phyloP scores from a whole-genome alignment of 169 alveolate genomes.

The Eimeria sp. region DNA sequence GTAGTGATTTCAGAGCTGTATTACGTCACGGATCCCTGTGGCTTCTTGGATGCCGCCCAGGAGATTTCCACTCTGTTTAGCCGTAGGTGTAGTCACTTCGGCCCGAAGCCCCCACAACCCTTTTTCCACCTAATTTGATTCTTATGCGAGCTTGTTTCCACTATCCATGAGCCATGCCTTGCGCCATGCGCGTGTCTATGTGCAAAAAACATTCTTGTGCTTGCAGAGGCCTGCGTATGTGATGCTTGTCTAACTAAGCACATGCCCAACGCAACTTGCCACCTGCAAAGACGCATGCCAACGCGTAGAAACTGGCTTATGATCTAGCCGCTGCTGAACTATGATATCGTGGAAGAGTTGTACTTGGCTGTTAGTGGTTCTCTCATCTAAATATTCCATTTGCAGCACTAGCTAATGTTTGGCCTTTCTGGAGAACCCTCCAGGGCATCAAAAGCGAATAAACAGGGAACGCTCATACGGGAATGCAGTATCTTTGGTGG shows the following conservation, averaged over 20 bases:
- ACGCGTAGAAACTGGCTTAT: not conserved
- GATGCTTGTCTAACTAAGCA: not conserved
- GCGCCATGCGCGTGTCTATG: not conserved
- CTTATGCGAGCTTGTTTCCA: too few species aligned
- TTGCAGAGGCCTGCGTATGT: not conserved
- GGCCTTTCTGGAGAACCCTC: not conserved
- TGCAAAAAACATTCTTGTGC: not conserved
- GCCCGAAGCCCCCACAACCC: too few species aligned
- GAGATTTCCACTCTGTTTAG: too few species aligned
- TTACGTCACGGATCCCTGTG: too few species aligned
- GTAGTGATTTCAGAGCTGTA: not conserved
- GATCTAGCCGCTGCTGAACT: not conserved
- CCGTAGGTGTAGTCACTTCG: too few species aligned
- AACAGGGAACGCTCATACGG: not conserved
- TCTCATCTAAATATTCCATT: not conserved
- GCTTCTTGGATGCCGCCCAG: not conserved
- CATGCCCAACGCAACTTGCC: not conserved
- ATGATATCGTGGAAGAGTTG: not conserved
- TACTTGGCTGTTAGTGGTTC: not conserved
- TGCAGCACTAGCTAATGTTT: not conserved
- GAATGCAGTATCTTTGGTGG: not conserved
- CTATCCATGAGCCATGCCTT: too few species aligned
- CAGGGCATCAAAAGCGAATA: not conserved
- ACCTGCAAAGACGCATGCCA: not conserved
- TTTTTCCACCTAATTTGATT: too few species aligned